These are phyloP conservation scores for Ophiorrhiza pumila DNA, from an alignment of 257 asterid species.

Conservation along the genomic window DNA sequence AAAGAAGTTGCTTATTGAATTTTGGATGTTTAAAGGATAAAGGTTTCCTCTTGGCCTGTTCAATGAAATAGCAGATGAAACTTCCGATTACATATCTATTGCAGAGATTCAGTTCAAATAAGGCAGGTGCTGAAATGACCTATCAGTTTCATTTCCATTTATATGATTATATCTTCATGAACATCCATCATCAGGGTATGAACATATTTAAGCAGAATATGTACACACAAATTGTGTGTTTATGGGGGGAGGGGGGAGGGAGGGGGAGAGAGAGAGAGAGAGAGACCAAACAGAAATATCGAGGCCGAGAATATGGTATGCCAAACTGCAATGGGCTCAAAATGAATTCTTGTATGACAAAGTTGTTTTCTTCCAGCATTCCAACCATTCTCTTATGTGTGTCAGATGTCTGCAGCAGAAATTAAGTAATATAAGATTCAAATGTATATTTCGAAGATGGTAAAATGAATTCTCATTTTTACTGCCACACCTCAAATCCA, in stretches of 20 bases:
- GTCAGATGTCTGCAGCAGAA: slow-evolving; percentile 69
- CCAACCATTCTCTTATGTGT: slow-evolving; percentile 74
- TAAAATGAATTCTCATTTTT: not conserved
- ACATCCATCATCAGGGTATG: not conserved
- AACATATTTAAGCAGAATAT: too few relatives aligned
- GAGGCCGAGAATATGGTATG: slow-evolving; percentile 94
- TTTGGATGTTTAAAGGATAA: slow-evolving; percentile 45
- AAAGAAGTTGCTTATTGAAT: slow-evolving; percentile 50
- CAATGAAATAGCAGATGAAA: not conserved
- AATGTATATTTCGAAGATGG: not conserved
- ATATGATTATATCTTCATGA: not conserved
- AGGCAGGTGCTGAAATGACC: too few relatives aligned
- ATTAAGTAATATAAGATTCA: not conserved
- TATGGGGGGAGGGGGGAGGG: not conserved
- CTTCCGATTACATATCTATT: not conserved
- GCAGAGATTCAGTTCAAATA: too few relatives aligned
- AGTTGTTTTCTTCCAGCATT: slow-evolving; percentile 62
- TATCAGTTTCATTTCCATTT: not conserved
- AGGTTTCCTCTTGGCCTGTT: slow-evolving; percentile 82
- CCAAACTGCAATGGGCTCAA: slow-evolving; percentile 96
- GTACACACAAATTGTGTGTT: not conserved
- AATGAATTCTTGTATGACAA: slow-evolving; percentile 73
- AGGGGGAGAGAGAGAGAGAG: slow-evolving; percentile 26
- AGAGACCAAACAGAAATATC: slow-evolving; percentile 87
- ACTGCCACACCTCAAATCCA: slow-evolving; percentile 76